These are phyloP conservation scores for Cladosporium sp. DNA, from an alignment of 2,329 filamentous ascomycete genomes.

Conservation along the genomic window DNA sequence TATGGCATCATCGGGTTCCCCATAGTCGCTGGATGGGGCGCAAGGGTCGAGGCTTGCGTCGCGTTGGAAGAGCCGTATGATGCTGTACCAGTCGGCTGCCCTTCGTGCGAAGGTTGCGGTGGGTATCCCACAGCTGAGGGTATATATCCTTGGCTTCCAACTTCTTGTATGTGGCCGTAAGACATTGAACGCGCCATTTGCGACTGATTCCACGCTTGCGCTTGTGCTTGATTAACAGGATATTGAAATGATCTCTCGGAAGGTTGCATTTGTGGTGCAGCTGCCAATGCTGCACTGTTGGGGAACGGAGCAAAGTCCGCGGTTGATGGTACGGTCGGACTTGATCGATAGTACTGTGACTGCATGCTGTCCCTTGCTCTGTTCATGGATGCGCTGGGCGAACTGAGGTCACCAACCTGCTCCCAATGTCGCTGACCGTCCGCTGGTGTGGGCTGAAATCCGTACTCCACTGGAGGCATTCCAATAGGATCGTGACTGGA, in stretches of 20 bases:
- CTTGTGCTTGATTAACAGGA: not conserved
- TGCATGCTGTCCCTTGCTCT: conserved; percentile 17
- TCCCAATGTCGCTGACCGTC: conserved; percentile 14
- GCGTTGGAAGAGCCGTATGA: not conserved
- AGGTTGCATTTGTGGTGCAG: not conserved
- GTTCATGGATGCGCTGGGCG: conserved; percentile 2
- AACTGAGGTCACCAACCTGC: conserved; percentile 1
- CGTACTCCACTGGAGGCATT: conserved; percentile 1
- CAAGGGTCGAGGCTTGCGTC: not conserved
- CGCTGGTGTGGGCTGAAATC: conserved; percentile 3
- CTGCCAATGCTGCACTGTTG: not conserved
- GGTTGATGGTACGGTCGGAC: conserved; percentile 1
- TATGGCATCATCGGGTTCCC: conserved; percentile 7
- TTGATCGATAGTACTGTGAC: conserved; percentile 15
- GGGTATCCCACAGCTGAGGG: conserved; percentile 3
- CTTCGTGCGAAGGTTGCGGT: conserved; percentile 5
- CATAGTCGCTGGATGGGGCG: not conserved
- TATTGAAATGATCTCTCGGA: not conserved
- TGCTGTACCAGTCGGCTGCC: not conserved
- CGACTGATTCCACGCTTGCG: conserved; percentile 2
- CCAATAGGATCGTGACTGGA: not conserved
- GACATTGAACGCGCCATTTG: conserved; percentile 7
- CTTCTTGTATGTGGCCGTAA: conserved; percentile 1
- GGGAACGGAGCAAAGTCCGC: conserved; percentile 19
- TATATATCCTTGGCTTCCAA: not conserved